Evolutionary conservation across 768 basidiomycete genomes (phyloP).

Genomic region (Leccinum obscurum): DNA sequence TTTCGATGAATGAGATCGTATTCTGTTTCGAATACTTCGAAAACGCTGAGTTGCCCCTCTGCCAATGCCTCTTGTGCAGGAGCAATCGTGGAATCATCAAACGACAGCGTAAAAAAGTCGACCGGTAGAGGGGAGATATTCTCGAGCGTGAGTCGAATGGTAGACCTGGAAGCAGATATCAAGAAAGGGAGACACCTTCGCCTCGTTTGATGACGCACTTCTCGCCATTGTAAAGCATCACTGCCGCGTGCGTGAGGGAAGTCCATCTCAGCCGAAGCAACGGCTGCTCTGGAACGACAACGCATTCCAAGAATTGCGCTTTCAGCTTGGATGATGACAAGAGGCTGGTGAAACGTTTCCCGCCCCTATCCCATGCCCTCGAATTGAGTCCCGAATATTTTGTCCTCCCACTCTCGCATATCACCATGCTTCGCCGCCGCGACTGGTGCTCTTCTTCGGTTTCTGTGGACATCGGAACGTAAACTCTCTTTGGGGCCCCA

Average conservation of each 20-base stretch:
- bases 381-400: conserved; percentile 78
- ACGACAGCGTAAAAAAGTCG: conserved; percentile 82
- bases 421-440: conserved; percentile 56
- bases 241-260: conserved; percentile 88
- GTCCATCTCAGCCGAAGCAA: conserved; percentile 82
- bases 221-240: conserved; percentile 97
- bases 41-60: conserved; percentile 78
- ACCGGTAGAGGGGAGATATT: conserved; percentile 83
- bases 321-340: conserved; percentile 27
- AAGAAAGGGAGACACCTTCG: not conserved
- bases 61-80: conserved; percentile 74
- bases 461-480: conserved; percentile 70
- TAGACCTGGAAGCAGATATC: conserved; percentile 53
- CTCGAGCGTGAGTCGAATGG: conserved; percentile 83
- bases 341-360: conserved; percentile 40
- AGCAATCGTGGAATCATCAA: conserved; percentile 86
- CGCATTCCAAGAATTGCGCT: conserved; percentile 70
- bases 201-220: conserved; percentile 48
- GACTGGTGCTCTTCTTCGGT: conserved; percentile 66
- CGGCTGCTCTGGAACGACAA: conserved; percentile 86
- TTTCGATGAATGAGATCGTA: conserved; percentile 74
- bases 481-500: conserved; percentile 67
- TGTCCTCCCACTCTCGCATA: conserved; percentile 65
- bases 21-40: conserved; percentile 90
- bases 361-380: conserved; percentile 56